Conservation (phyloP, 164 flowering plant species). For the Vitis vinifera region ASM3070453v1 NC_081807.1:3575501-3576000, state of each 20-base stretch:
- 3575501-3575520: neutral
- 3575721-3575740: constrained; percentile 13
- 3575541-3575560: neutral
- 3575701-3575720: neutral
- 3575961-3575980: neutral
- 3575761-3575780: constrained; percentile 5
- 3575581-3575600: neutral
- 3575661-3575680: neutral
- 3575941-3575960: constrained; percentile 4
- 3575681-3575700: neutral
- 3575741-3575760: neutral
- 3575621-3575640: constrained; percentile 1
- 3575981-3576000: constrained; percentile 2
- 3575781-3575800: too few species aligned
- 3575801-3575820: too few species aligned
- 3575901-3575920: too few species aligned
- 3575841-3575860: too few species aligned
- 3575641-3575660: neutral
- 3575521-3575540: neutral
- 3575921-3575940: neutral
- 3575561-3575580: neutral
- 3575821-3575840: too few species aligned
- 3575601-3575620: neutral
- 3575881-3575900: too few species aligned
- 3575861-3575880: too few species aligned